phyloP scores from a whole-genome alignment of 2,329 filamentous ascomycete genomes.

The Penicillium sp. region DNA sequence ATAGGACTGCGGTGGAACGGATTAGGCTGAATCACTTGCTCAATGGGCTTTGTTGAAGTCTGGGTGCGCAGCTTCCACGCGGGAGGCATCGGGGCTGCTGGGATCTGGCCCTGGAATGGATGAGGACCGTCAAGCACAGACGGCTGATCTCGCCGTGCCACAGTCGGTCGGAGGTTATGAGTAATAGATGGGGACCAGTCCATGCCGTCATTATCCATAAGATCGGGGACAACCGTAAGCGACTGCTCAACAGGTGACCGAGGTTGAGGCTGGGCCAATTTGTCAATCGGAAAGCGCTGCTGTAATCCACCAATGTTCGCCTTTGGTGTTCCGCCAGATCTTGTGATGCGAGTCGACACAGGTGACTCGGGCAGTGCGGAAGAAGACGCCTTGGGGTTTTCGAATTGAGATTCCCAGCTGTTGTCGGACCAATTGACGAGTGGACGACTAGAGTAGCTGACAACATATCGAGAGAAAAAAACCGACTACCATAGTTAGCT shows the following conservation, averaged over 20 bases:
- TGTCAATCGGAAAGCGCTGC: slow-evolving; percentile 41
- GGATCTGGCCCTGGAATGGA: slow-evolving; percentile 46
- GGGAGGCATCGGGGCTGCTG: slow-evolving; percentile 40
- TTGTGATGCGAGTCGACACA: slow-evolving; percentile 7
- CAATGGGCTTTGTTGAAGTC: slow-evolving; percentile 31
- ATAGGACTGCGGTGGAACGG: slow-evolving; percentile 37
- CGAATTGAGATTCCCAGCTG: slow-evolving; percentile 29
- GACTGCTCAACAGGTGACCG: slow-evolving; percentile 20
- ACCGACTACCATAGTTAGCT: slow-evolving; percentile 37
- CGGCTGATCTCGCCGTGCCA: slow-evolving; percentile 29
- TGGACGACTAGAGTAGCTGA: slow-evolving; percentile 42
- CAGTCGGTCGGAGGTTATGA: slow-evolving; percentile 33
- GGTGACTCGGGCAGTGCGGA: slow-evolving; percentile 16
- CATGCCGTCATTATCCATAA: slow-evolving; percentile 46
- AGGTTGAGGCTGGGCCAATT: slow-evolving; percentile 34
- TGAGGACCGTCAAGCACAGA: slow-evolving; percentile 34
- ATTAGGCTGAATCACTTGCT: slow-evolving; percentile 36
- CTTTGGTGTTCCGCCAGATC: slow-evolving; percentile 12
- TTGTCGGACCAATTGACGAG: slow-evolving; percentile 43
- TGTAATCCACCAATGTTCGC: slow-evolving; percentile 14
- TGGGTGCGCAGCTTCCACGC: slow-evolving; percentile 41
- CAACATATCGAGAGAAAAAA: slow-evolving; percentile 35
- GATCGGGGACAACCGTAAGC: slow-evolving; percentile 34
- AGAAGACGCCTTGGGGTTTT: slow-evolving; percentile 19
- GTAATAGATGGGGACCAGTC: slow-evolving; percentile 50